Evolutionary conservation across 495 filamentous ascomycete species (phyloP).

Genomic region (Trichoderma orchidacearum): DNA sequence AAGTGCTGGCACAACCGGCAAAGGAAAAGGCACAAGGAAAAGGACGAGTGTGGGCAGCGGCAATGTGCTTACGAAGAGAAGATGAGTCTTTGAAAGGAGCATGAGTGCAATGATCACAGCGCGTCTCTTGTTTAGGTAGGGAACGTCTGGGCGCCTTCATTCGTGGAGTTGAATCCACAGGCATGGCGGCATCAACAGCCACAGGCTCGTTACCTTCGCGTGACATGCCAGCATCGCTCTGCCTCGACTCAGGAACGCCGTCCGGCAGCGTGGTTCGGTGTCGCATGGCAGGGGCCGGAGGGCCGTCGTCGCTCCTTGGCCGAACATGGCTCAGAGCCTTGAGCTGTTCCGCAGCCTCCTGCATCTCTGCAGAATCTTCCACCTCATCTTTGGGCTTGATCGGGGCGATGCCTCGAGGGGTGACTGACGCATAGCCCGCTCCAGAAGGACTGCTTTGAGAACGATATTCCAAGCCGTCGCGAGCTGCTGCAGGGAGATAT

Average conservation of each 20-base stretch:
- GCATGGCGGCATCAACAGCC: slow-evolving; percentile 22
- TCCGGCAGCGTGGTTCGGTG: slow-evolving; percentile 15
- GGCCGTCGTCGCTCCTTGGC: slow-evolving; percentile 27
- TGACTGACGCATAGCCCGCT: background rate
- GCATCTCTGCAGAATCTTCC: slow-evolving; percentile 44
- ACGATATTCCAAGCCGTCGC: background rate
- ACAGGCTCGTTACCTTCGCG: slow-evolving; percentile 24
- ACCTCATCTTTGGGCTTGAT: slow-evolving; percentile 31
- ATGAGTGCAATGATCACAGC: slow-evolving; percentile 39
- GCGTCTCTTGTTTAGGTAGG: slow-evolving; percentile 36
- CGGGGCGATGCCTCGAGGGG: background rate
- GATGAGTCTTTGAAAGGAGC: slow-evolving; percentile 45
- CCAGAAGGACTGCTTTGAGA: background rate
- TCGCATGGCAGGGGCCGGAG: slow-evolving; percentile 4
- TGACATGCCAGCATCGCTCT: slow-evolving; percentile 27
- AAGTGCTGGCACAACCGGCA: slow-evolving; percentile 74
- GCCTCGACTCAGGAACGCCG: slow-evolving; percentile 17
- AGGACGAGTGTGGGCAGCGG: slow-evolving; percentile 48
- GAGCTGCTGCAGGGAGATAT: background rate
- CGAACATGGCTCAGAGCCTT: slow-evolving; percentile 44
- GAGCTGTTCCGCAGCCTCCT: slow-evolving; percentile 43
- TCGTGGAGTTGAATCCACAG: slow-evolving; percentile 8
- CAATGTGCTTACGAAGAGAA: slow-evolving; percentile 43
- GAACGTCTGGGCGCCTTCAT: slow-evolving; percentile 1
- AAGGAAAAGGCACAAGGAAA: slow-evolving; percentile 77